Conservation (phyloP, 306 rosid species). For the Lathyrus oleraceus region DNA sequence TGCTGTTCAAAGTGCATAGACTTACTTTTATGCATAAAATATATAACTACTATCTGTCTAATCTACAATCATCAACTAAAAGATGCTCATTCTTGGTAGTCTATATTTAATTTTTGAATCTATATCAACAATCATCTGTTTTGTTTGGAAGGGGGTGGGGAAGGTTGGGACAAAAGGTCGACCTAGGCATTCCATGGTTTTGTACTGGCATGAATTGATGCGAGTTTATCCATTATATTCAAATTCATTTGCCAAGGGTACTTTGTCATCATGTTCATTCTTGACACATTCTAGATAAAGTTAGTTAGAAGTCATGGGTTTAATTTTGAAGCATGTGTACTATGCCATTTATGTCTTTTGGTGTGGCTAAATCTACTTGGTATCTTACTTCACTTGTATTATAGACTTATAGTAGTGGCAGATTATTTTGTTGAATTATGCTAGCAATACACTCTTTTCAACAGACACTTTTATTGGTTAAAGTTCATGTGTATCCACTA, state of each 20-base stretch:
- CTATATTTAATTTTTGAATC: not conserved
- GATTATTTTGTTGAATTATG: not conserved
- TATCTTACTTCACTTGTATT: constrained; percentile 15
- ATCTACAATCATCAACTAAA: constrained; percentile 14
- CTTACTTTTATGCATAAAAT: constrained; percentile 13
- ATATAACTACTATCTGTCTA: constrained; percentile 7
- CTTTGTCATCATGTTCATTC: not conserved
- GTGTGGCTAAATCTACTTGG: constrained; percentile 18
- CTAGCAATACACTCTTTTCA: too few species aligned
- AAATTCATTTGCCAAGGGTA: not conserved
- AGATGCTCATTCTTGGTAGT: constrained; percentile 11
- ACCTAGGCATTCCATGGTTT: not conserved
- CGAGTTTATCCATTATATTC: constrained; percentile 12
- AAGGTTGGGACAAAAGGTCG: not conserved
- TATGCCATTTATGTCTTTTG: constrained; percentile 13
- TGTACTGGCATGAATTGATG: constrained; percentile 10
- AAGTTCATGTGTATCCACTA: too few species aligned
- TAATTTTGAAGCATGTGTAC: constrained; percentile 18
- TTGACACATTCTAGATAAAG: not conserved
- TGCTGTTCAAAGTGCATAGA: constrained; percentile 28
- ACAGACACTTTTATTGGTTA: too few species aligned
- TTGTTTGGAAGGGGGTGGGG: constrained; percentile 3
- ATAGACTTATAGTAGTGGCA: not conserved
- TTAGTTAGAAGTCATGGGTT: not conserved
- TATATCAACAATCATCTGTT: not conserved